phyloP scores from a whole-genome alignment of 2,329 filamentous ascomycete species.

The Fusarium agapanthi region DNA sequence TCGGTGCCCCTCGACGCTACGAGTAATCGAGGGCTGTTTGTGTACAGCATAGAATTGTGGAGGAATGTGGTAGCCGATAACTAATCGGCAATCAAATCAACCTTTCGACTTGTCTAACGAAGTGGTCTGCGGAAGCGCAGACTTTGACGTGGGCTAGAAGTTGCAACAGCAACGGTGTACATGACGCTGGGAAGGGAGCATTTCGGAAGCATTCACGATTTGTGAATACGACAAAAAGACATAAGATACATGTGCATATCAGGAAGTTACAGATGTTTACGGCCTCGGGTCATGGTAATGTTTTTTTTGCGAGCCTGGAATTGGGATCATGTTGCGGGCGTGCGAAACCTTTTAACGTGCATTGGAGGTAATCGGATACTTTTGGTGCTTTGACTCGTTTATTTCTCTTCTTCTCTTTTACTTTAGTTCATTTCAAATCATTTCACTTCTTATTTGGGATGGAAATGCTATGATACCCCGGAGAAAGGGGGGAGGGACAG shows the following conservation, averaged over 20 bases:
- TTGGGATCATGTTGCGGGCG: conserved; percentile 24
- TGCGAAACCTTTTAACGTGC: not conserved
- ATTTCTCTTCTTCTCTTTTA: not conserved
- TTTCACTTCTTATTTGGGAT: conserved; percentile 18
- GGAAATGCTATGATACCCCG: conserved; percentile 36
- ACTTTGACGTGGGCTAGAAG: conserved; percentile 12
- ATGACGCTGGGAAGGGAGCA: conserved; percentile 34
- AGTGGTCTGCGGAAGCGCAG: conserved; percentile 18
- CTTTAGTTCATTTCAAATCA: not conserved
- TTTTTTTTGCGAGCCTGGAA: conserved; percentile 15
- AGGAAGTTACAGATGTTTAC: conserved; percentile 34
- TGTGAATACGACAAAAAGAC: conserved; percentile 15
- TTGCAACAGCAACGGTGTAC: conserved; percentile 44
- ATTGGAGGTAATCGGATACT: conserved; percentile 17
- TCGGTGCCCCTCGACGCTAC: conserved; percentile 43
- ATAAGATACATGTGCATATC: conserved; percentile 34
- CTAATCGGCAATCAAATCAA: not conserved
- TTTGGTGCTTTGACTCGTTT: conserved; percentile 27
- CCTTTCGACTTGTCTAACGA: conserved; percentile 22
- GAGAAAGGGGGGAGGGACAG: conserved; percentile 27
- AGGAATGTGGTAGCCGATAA: not conserved
- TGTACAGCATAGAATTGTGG: conserved; percentile 13
- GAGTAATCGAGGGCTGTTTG: conserved; percentile 36
- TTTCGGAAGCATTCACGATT: conserved; percentile 22
- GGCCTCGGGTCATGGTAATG: conserved; percentile 12